Evolutionary conservation across 768 basidiomycete species (phyloP), one percentile per base, ranked within the genome.

Genomic region (Arthromyces matolae): DNA sequence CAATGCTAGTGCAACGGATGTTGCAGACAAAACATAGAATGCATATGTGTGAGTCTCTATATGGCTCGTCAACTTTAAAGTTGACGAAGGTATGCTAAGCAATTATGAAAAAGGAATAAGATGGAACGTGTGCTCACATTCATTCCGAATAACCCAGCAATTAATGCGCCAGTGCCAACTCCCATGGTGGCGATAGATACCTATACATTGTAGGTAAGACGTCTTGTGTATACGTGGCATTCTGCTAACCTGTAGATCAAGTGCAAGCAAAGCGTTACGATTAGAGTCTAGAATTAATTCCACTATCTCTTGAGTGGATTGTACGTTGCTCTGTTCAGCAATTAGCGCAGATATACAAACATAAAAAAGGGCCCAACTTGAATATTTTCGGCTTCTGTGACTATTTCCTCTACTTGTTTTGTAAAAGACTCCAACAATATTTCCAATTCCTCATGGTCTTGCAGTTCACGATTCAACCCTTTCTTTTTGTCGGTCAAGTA

Each of bases 281-380:
- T 96, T 96, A 39, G 93, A 89, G 65, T 98, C 95, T 32, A 98
- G 76, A 60, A 97, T 93, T 50, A 98, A 77, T 66, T 98, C 95
- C 2, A 95, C 91, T 44, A 98, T 97, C 68, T 98, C 95, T 71
- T 97, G 95, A 0, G 95, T 98, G 10, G 93, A 93, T 68, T 93
- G 89, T 31, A 98, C 90, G 62, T 98, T 97, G 45, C 77, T 81
- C 92, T 92, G 53, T 37, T 27, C n/a, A 19, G 34, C 6, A 24
- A 28, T 54, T 3, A 56, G 33, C n/a, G 35, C 37, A 16, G 13
- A n/a, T 1, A 31, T 22, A 45, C 6, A 6, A 27, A 12, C n/a
- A 23, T 23, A 19, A 42, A 37, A 37, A 27, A 62, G 72, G 46
- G n/a, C n/a, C n/a, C n/a, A 58, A 89, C 90, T 62, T 91, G 83